phyloP scores from a whole-genome alignment of 108 stramenopile genomes.

The Fragilariopsis cylindrus region DNA sequence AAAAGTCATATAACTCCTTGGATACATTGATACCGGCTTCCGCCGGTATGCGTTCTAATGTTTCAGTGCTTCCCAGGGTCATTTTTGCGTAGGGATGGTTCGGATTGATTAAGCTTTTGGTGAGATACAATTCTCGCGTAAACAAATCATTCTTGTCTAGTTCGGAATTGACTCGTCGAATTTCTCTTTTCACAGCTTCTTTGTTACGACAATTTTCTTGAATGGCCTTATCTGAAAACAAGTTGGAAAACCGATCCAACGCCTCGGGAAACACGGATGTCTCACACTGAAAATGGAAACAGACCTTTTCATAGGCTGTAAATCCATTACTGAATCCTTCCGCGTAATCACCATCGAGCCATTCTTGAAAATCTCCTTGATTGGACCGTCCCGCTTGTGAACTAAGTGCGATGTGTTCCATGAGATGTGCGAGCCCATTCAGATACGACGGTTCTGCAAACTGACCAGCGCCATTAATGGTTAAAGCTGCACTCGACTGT shows the following conservation, averaged over 20 bases:
- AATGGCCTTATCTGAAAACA: slow-evolving; percentile 49
- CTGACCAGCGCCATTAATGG: slow-evolving; percentile 71
- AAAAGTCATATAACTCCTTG: slow-evolving; percentile 51
- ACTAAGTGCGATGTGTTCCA: slow-evolving; percentile 73
- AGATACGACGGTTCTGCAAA: slow-evolving; percentile 62
- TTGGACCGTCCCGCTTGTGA: not conserved
- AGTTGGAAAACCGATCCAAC: slow-evolving; percentile 56
- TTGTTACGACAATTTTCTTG: slow-evolving; percentile 40
- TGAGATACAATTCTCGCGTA: slow-evolving; percentile 55
- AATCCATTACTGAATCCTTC: slow-evolving; percentile 75
- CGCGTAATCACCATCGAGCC: slow-evolving; percentile 45
- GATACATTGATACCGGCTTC: slow-evolving; percentile 53
- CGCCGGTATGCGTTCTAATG: slow-evolving; percentile 49
- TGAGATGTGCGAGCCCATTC: slow-evolving; percentile 72
- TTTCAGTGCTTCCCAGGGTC: slow-evolving; percentile 56
- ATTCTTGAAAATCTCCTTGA: slow-evolving; percentile 67
- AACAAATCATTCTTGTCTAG: slow-evolving; percentile 42
- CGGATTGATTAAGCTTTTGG: slow-evolving; percentile 61
- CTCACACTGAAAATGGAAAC: slow-evolving; percentile 69
- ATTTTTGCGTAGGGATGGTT: slow-evolving; percentile 73
- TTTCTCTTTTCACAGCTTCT: slow-evolving; percentile 53
- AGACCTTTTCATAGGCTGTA: slow-evolving; percentile 72
- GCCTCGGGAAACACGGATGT: slow-evolving; percentile 52
- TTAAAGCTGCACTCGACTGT: slow-evolving; percentile 55
- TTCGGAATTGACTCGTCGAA: slow-evolving; percentile 67